Conservation (phyloP, 208 protist genomes). For the Trichomonas tenax region DNA sequence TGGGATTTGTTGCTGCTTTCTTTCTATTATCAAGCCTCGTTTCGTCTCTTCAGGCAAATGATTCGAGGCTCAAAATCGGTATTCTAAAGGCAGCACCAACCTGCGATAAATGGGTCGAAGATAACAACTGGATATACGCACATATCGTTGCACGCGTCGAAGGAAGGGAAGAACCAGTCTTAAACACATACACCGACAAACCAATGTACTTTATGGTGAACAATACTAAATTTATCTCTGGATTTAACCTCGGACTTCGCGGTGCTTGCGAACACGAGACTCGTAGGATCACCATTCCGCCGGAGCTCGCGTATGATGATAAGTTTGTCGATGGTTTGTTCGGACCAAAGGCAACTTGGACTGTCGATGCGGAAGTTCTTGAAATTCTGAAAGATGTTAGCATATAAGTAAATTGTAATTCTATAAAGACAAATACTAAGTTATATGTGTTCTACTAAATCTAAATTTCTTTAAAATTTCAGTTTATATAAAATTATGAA, state of each 20-base stretch:
- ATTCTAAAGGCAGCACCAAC: background rate
- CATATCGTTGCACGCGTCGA: conserved; percentile 7
- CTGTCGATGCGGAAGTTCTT: background rate
- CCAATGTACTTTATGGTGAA: conserved; percentile 6
- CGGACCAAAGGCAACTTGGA: background rate
- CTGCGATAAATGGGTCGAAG: background rate
- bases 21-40: background rate
- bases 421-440: background rate
- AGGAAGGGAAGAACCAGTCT: background rate
- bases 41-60: background rate
- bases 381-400: conserved; percentile 2
- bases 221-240: background rate
- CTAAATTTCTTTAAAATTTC: too few species aligned
- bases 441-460: background rate
- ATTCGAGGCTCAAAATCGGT: background rate
- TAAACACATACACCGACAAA: background rate
- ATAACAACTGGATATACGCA: background rate
- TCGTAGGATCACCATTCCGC: background rate
- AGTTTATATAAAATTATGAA: too few species aligned
- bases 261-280: background rate
- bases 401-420: background rate
- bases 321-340: background rate
- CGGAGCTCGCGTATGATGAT: background rate
- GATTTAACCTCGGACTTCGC: background rate
- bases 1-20: background rate